Base-by-base conservation (phyloP, 176 grass and related monocot genomes). In the Juncus effusus region DNA sequence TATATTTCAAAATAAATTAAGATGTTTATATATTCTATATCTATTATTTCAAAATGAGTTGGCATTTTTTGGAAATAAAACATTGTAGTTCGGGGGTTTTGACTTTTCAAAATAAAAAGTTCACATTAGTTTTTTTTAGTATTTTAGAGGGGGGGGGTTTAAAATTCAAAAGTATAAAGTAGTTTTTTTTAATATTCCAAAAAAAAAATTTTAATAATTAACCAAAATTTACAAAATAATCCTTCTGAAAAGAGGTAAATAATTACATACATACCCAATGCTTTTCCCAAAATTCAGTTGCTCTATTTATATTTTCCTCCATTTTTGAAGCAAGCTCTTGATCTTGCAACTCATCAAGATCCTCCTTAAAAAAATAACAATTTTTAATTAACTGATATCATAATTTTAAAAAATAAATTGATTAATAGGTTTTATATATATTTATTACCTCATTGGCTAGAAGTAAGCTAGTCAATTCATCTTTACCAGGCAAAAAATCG, bases 211-310 rank as follows among this genome's bases (percentile, higher is more conserved):
- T 47, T 47, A 47, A 47, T 47, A 47, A 47, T 47, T 28, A 47
- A 47, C 6, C 6, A 9, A 47, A 47, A 47, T 47, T 47, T 47
- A 9, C 44, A 47, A 47, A 47, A 6, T 47, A 9, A 9, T 47
- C 44, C 44, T 47, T 47, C 6, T 47, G 9, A 47, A 47, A 81
- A 81, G 80, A 1, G 76, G 36, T 11, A 74, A 6, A 75, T 61
- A 76, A 83, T 0, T 64, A 71, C 15, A 36, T 7, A 59, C 51
- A 55, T 86, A 96, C 93, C 93, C 93, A 96, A 70, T 96, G 85
- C 69, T 86, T 86, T 77, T 88, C 87, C 93, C 93, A 96, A 91
- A 96, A 96, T 82, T 96, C 81, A 57, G 88, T 79, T 62, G 93
- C 87, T 28, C 84, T 64, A 51, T 69, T 67, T 64, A 88, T 81